Percentiles rank a stretch among this genome's conserved stretches.
These are phyloP conservation scores for Annulohypoxylon nitens DNA, from an alignment of 495 filamentous ascomycete genomes.

Conservation along the genomic window DNA sequence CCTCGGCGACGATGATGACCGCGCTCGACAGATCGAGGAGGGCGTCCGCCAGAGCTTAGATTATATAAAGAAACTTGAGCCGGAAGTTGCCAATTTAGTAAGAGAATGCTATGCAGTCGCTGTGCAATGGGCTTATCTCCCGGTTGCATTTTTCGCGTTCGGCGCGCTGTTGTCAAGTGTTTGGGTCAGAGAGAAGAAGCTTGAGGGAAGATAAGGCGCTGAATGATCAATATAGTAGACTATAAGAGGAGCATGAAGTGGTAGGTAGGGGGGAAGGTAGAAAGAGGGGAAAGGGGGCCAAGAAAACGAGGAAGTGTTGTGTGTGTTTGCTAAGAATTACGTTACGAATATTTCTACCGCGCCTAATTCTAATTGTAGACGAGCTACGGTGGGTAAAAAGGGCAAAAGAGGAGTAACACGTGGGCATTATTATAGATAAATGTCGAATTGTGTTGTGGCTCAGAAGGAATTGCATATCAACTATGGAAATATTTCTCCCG, in stretches of 20 bases:
- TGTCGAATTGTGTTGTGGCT: too few relatives aligned
- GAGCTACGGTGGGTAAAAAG: too few relatives aligned
- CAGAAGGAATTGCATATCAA: too few relatives aligned
- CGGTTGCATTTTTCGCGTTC: conserved; percentile 45
- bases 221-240: neutral
- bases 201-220: conserved; percentile 47
- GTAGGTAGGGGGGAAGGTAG: conserved; percentile 15
- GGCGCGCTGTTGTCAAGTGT: conserved; percentile 45
- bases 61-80: conserved; percentile 76
- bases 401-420: too few relatives aligned
- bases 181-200: conserved; percentile 61
- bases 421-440: too few relatives aligned
- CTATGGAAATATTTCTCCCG: too few relatives aligned
- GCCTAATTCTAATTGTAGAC: too few relatives aligned
- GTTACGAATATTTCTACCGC: too few relatives aligned
- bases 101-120: conserved; percentile 70
- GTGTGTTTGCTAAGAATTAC: too few relatives aligned
- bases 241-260: neutral
- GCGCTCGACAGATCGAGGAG: conserved; percentile 77
- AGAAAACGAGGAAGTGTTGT: neutral
- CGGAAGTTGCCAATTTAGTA: conserved; percentile 71
- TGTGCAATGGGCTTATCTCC: conserved; percentile 54
- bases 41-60: conserved; percentile 79
- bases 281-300: neutral
- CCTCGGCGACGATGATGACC: conserved; percentile 63